Percentiles rank a stretch among this genome's conserved stretches.
Evolutionary conservation across 1,139 yeast genomes (phyloP).

Genomic region (Hyphopichia wangnamkhiaoensis): DNA sequence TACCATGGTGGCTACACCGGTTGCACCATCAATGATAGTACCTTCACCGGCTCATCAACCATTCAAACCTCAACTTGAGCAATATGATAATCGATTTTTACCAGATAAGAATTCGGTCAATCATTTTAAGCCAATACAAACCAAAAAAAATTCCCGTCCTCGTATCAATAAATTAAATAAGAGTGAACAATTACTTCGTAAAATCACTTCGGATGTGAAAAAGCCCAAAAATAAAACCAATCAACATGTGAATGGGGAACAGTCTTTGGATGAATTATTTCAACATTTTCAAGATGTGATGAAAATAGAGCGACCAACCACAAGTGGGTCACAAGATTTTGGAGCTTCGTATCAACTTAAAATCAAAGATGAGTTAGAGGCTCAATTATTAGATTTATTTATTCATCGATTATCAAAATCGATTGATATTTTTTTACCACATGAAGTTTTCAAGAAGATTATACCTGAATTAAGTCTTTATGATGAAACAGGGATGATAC

Average conservation of each 20-base stretch:
- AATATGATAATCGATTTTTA: background rate
- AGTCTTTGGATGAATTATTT: constrained; percentile 26
- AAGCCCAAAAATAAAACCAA: constrained; percentile 3
- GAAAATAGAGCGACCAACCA: constrained; percentile 16
- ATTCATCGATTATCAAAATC: constrained; percentile 28
- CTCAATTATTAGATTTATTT: constrained; percentile 34
- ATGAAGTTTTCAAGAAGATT: constrained; percentile 29
- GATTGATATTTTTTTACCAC: constrained; percentile 35
- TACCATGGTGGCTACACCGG: constrained; percentile 3
- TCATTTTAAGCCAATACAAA: constrained; percentile 36
- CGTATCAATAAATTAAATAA: constrained; percentile 31
- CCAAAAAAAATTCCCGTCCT: constrained; percentile 39
- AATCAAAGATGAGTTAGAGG: constrained; percentile 27
- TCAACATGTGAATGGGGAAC: constrained; percentile 17
- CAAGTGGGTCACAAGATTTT: constrained; percentile 6
- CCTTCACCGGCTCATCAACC: background rate
- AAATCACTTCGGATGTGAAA: constrained; percentile 2
- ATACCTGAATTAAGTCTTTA: constrained; percentile 37
- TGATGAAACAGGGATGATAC: constrained; percentile 39
- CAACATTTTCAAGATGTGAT: constrained; percentile 26
- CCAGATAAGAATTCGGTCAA: constrained; percentile 4
- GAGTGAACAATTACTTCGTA: constrained; percentile 7
- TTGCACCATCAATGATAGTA: background rate
- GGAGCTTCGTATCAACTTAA: constrained; percentile 12
- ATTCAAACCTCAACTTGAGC: constrained; percentile 1